Conservation (phyloP, 1,284 basidiomycete species). For the Ceratobasidium sp. region DNA sequence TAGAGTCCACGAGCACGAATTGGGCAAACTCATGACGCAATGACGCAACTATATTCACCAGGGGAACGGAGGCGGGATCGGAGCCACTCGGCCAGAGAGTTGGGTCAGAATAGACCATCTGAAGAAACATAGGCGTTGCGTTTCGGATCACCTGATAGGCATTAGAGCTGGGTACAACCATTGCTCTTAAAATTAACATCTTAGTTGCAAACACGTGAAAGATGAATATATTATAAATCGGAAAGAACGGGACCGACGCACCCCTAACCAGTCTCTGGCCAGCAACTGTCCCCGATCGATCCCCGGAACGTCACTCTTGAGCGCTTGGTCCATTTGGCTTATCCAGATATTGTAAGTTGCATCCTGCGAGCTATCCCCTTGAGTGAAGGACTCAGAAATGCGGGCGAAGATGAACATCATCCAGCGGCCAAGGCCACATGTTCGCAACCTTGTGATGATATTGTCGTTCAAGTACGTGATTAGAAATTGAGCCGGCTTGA, state of each 20-base stretch:
- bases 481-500: neutral
- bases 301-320: too few relatives aligned
- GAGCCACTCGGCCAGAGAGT: neutral
- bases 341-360: neutral
- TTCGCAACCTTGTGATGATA: neutral
- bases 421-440: neutral
- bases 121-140: conserved; percentile 9
- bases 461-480: neutral
- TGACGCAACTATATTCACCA: neutral
- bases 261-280: neutral
- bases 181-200: neutral
- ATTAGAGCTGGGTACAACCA: neutral
- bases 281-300: too few relatives aligned
- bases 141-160: neutral
- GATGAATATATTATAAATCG: neutral
- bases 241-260: neutral
- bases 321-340: neutral
- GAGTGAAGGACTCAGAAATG: neutral
- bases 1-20: conserved; percentile 11
- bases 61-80: neutral
- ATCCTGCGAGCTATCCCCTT: neutral
- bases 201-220: neutral
- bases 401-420: neutral
- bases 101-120: conserved; percentile 17
- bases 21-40: neutral